phyloP scores from a whole-genome alignment of 495 filamentous ascomycete genomes.

The Penicillium verhagenii region DNA sequence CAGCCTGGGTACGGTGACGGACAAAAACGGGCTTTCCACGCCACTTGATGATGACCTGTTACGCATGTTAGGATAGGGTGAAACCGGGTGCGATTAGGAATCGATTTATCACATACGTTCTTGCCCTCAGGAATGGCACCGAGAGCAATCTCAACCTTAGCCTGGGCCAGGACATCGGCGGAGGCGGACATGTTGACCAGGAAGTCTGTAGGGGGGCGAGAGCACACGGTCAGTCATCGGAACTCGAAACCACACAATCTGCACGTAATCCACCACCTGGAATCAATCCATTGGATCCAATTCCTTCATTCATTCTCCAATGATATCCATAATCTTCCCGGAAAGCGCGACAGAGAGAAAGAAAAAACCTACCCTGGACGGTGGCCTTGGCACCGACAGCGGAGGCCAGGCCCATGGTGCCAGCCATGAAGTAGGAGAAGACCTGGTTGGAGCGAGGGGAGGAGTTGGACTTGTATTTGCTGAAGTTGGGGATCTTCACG shows the following conservation, averaged over 20 bases:
- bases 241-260: slow-evolving; percentile 2
- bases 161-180: slow-evolving; percentile 96
- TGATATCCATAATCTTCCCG: neutral
- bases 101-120: slow-evolving; percentile 69
- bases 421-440: slow-evolving; percentile 98
- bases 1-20: slow-evolving; percentile 88
- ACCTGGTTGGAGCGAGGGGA: slow-evolving; percentile 69
- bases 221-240: slow-evolving; percentile 20
- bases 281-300: slow-evolving; percentile 1
- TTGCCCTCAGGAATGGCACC: slow-evolving; percentile 94
- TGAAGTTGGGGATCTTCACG: slow-evolving; percentile 83
- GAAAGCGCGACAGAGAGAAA: slow-evolving; percentile 4
- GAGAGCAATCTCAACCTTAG: slow-evolving; percentile 98
- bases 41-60: slow-evolving; percentile 98
- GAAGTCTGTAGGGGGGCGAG: slow-evolving; percentile 70
- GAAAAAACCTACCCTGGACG: slow-evolving; percentile 76
- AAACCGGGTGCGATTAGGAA: neutral
- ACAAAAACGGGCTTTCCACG: slow-evolving; percentile 99
- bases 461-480: slow-evolving; percentile 75
- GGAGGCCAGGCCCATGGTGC: slow-evolving; percentile 84
- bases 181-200: slow-evolving; percentile 99
- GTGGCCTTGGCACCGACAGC: slow-evolving; percentile 95
- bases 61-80: slow-evolving; percentile 7
- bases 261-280: neutral
- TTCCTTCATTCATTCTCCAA: slow-evolving; percentile 2